These are phyloP conservation scores for Mrakia blollopis DNA, from an alignment of 768 basidiomycete genomes.

Conservation along the genomic window DNA sequence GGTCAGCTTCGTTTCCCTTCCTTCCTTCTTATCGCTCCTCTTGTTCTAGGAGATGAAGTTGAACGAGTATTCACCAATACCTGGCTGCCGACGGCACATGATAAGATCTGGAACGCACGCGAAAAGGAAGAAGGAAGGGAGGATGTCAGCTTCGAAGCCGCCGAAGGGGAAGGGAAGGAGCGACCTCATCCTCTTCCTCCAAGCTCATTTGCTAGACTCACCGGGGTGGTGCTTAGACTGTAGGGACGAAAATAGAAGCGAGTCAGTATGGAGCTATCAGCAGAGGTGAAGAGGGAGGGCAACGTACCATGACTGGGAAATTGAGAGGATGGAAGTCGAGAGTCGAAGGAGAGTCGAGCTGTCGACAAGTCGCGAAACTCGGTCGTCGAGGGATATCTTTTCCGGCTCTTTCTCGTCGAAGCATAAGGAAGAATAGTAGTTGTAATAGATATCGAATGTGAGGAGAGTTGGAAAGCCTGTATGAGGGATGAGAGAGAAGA, in stretches of 20 bases:
- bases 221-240: constrained; percentile 87
- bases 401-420: no score
- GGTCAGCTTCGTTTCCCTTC: neutral
- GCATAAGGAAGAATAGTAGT: no score
- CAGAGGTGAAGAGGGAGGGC: neutral
- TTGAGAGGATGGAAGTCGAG: neutral
- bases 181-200: no score
- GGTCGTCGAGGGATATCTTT: no score
- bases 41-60: neutral
- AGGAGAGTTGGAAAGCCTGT: neutral
- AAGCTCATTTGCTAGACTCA: constrained; percentile 39
- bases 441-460: no score
- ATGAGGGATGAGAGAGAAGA: neutral
- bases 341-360: neutral
- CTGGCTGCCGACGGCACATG: constrained; percentile 96
- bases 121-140: neutral
- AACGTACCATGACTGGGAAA: constrained; percentile 2
- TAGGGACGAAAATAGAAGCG: neutral
- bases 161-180: constrained; percentile 24
- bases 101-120: constrained; percentile 67
- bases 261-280: neutral
- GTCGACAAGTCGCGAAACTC: neutral
- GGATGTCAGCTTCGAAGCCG: neutral
- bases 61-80: constrained; percentile 66
- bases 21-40: neutral